A percentile compares a stretch with the other conserved stretches of the same genome.
Evolutionary conservation across 2,329 filamentous ascomycete species (phyloP).

Genomic region (Claviceps cyperi): DNA sequence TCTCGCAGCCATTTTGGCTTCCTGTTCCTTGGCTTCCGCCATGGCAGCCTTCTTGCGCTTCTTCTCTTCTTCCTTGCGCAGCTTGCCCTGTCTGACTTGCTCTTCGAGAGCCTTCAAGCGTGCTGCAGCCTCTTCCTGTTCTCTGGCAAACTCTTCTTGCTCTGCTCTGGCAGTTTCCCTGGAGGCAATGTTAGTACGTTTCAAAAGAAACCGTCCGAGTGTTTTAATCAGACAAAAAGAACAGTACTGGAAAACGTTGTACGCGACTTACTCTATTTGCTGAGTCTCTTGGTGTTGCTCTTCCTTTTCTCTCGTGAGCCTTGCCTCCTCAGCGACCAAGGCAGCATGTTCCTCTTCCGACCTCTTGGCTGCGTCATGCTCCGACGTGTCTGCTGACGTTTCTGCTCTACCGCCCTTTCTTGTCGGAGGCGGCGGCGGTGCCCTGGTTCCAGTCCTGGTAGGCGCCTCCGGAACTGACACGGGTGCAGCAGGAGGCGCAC

Average conservation of each 20-base stretch:
- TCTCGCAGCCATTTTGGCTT: constrained; percentile 68
- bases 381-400: constrained; percentile 40
- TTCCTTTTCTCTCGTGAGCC: constrained; percentile 56
- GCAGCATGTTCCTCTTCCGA: constrained; percentile 41
- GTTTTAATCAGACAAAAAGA: constrained; percentile 11
- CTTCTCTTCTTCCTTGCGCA: constrained; percentile 95
- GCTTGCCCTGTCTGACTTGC: constrained; percentile 81
- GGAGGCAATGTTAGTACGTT: background rate
- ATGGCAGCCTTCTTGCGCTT: constrained; percentile 77
- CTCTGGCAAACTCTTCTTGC: constrained; percentile 66
- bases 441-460: constrained; percentile 39
- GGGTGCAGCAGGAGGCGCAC: constrained; percentile 44
- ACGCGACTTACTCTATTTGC: constrained; percentile 65
- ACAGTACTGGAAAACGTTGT: background rate
- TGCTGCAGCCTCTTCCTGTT: constrained; percentile 67
- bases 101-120: constrained; percentile 84
- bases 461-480: constrained; percentile 31
- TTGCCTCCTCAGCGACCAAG: constrained; percentile 51
- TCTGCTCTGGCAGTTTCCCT: constrained; percentile 62
- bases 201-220: no score
- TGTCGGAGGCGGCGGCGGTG: constrained; percentile 66
- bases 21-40: constrained; percentile 77
- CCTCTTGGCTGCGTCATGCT: constrained; percentile 38
- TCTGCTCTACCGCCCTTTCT: constrained; percentile 54
- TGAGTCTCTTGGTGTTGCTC: constrained; percentile 59